Evolutionary conservation across 192 early-diverging fungal genomes (phyloP), one percentile per base, ranked within the genome.

Genomic region (Allomyces javanicus): DNA sequence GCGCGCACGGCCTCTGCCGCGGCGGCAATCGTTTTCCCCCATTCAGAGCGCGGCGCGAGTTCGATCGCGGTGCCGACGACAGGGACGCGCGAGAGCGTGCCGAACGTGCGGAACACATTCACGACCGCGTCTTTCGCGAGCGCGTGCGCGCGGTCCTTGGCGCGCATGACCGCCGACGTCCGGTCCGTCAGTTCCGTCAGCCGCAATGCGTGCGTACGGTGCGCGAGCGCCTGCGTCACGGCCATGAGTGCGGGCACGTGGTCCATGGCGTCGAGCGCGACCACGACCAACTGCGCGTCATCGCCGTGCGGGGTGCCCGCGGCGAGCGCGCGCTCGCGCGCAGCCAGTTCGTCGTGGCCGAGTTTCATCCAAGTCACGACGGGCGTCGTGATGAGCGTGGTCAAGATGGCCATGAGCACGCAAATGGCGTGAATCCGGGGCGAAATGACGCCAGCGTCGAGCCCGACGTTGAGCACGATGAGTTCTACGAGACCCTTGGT

Each of bases 401-500:
- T 96, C 1, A 88, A 76, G 63, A 94, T 69, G 24, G 89, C 89
- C 84, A 87, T 89, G 9, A 89, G 71, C 44, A 91, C 83, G 79
- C 86, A 85, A 72, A 91, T 81, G 23, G 79, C 77, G 64, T 87
- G 89, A 24, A 88, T 74, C 63, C 69, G 40, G 19, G 64, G 4
- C 11, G 55, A 25, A 64, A 64, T 22, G 24, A 65, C 33, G 44
- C 9, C 22, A 83, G 92, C 89, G 44, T 89, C 76, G 67, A 87
- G 77, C 12, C 94, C 93, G 66, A 97, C 84, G 75, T 97, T 97
- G 10, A 97, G 81, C 33, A 97, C 92, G 66, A 96, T 95, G 9
- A 97, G 78, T 72, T 97, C 94, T 23, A 97, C 91, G 26, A 97
- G 78, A 61, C 92, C 93, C 75, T 95, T 96, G 70, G 89, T 90